A percentile compares a stretch with the other conserved stretches of the same genome.
These are phyloP conservation scores for Leccinum incarnatum DNA, from an alignment of 768 basidiomycete species.

Conservation along the genomic window DNA sequence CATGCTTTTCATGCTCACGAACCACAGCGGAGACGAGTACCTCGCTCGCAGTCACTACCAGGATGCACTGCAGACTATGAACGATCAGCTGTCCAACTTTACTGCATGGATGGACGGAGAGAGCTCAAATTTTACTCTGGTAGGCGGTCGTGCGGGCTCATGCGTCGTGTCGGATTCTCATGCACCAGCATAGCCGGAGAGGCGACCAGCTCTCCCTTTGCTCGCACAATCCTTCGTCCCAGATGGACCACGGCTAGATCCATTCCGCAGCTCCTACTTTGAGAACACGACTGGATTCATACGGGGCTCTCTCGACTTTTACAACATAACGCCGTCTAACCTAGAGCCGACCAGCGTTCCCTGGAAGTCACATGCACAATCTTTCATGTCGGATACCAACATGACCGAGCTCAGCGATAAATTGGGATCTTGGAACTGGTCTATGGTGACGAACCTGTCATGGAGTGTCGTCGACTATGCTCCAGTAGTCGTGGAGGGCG, in stretches of 20 bases:
- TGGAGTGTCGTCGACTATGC: slow-evolving; percentile 66
- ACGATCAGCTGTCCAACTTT: slow-evolving; percentile 66
- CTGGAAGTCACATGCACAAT: slow-evolving; percentile 52
- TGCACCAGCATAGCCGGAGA: slow-evolving; percentile 41
- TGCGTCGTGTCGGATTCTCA: slow-evolving; percentile 1
- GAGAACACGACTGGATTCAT: slow-evolving; percentile 78
- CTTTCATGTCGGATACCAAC: slow-evolving; percentile 49
- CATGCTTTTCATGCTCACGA: slow-evolving; percentile 77
- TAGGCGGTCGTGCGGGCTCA: slow-evolving; percentile 32
- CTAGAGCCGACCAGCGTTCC: slow-evolving; percentile 35
- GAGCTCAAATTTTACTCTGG: slow-evolving; percentile 61
- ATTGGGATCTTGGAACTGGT: slow-evolving; percentile 70
- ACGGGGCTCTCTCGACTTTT: slow-evolving; percentile 56
- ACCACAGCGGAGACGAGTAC: slow-evolving; percentile 67
- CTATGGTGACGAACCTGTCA: slow-evolving; percentile 55
- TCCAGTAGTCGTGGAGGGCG: slow-evolving; percentile 36
- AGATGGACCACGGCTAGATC: slow-evolving; percentile 43
- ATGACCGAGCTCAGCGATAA: slow-evolving; percentile 47
- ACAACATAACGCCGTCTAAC: slow-evolving; percentile 59
- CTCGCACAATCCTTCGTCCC: slow-evolving; percentile 51
- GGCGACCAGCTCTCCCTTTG: slow-evolving; percentile 40
- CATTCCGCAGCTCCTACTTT: slow-evolving; percentile 56
- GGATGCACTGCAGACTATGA: slow-evolving; percentile 56
- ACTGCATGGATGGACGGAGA: slow-evolving; percentile 74
- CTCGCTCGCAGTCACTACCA: slow-evolving; percentile 62